Base-by-base conservation (phyloP, 2,329 filamentous ascomycete species). In the Dothistroma pini region DNA sequence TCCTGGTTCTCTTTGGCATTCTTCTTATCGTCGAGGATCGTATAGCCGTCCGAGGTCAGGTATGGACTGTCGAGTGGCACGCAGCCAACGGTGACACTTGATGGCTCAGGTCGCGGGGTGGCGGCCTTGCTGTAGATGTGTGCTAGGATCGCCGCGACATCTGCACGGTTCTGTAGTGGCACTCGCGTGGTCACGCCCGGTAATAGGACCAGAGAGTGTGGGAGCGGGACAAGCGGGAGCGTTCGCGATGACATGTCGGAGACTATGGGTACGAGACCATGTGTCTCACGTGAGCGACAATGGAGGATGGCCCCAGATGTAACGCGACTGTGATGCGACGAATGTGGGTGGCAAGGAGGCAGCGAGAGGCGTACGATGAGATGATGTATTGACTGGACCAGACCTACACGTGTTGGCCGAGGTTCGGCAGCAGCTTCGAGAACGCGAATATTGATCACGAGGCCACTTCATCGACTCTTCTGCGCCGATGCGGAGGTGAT, bases 111-210 rank as follows among this genome's bases (percentile, higher is more conserved):
- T 70, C 87, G 88, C 25, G 80, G 77, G 47, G 85, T 84, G 35
- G 89, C 82, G 31, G 88, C 87, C 68, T 87, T 86, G 70, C 89
- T 89, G 77, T 96, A 93, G 62, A 96, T 85, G 68, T 89, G 88
- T 21, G 92, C 90, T 60, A 99, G 86, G 50, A 97, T 85, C 55
- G 93, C 90, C 57, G 91, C 89, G 67, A 97, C 89, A 76, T 97
- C 95, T 67, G 91, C 87, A 56, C 93, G 90, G 75, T 88, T 87
- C 47, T 88, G 86, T 56, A 97, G 88, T 58, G 91, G 87, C 66
- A 97, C 89, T 69, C 93, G 89, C 69, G 96, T 84, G 55, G 93
- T 87, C 59, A 93, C 86, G 64, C 92, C 91, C 4, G 95, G 95
- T 10, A 96, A 84, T 47, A 97, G 86, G 67, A 97, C 89, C 64